phyloP scores from a whole-genome alignment of 1,139 yeast species.

The Entelexis paramagnoliae region DNA sequence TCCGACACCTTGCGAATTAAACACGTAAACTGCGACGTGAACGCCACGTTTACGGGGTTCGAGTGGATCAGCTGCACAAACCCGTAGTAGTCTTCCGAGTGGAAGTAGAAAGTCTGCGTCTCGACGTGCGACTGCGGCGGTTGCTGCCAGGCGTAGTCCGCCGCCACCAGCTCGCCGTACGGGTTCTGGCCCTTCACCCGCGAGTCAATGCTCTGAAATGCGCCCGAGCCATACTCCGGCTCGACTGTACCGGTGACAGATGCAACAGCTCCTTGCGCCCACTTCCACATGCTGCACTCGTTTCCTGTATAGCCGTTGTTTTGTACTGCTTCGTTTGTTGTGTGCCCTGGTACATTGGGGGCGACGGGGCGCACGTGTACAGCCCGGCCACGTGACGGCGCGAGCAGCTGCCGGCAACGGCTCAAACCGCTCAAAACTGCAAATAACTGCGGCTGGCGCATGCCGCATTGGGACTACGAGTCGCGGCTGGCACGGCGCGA shows the following conservation, averaged over 20 bases:
- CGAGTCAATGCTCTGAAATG: constrained; percentile 72
- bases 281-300: constrained; percentile 22
- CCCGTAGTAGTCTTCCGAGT: constrained; percentile 50
- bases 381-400: background rate
- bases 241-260: constrained; percentile 95
- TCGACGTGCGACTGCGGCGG: constrained; percentile 86
- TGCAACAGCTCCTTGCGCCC: constrained; percentile 46
- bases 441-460: no score
- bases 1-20: constrained; percentile 51
- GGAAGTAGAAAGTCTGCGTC: constrained; percentile 83
- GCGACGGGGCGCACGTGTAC: background rate
- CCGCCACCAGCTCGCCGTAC: constrained; percentile 43
- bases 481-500: no score
- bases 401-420: background rate
- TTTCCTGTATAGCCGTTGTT: background rate
- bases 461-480: no score
- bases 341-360: background rate
- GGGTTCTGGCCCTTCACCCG: constrained; percentile 46
- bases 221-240: constrained; percentile 90
- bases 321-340: background rate
- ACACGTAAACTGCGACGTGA: constrained; percentile 92
- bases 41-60: constrained; percentile 75
- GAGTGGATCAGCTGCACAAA: constrained; percentile 94
- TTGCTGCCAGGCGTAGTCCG: constrained; percentile 63
- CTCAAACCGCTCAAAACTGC: no score